Evolutionary conservation across 257 asterid species (phyloP), one percentile per base, ranked within the genome.

Genomic region (Eucommia ulmoides): DNA sequence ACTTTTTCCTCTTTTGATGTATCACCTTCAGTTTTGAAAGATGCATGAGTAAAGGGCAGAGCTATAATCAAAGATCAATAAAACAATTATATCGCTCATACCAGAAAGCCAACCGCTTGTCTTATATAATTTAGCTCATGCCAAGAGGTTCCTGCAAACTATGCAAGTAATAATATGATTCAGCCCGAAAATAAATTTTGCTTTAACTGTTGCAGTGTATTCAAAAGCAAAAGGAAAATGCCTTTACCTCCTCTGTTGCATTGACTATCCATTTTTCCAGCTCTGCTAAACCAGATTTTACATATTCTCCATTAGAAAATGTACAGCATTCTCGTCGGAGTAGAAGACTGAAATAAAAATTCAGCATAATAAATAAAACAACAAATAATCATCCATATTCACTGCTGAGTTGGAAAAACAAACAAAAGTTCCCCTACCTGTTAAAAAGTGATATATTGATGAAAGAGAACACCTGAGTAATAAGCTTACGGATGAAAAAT

Each of bases 321-420:
- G 93, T 83, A 77, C 99, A 91, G 69, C 99, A 91, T 60, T 91
- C 99, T 57, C 99, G 96, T 35, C 99, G 87, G 59, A 91, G 96
- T 66, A 86, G 69, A 70, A 91, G 86, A 62, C 96, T 91, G 12
- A 29, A 17, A 35, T 10, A 35, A 35, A 10, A 35, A 10, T 35
- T 35, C 44, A 35, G 9, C 44, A 10, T 18, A 35, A 35, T 35
- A 35, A 2, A 29, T 35, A 35, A 35, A 35, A 15, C 15, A 35
- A 10, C 2, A 35, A 35, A 15, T 35, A 2, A 35, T 35, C 11
- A 3, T 10, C 0, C 11, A 35, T 3, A 10, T 35, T 35, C 11
- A 35, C n/a, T 35, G 44, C 44, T 10, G 3, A 35, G 44, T 2
- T 2, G 16, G n/a, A 59, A 45, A 45, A 18, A n/a, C 46, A 44